Conservation (phyloP, 164 flowering plant species). For the Nymphaea colorata region DNA sequence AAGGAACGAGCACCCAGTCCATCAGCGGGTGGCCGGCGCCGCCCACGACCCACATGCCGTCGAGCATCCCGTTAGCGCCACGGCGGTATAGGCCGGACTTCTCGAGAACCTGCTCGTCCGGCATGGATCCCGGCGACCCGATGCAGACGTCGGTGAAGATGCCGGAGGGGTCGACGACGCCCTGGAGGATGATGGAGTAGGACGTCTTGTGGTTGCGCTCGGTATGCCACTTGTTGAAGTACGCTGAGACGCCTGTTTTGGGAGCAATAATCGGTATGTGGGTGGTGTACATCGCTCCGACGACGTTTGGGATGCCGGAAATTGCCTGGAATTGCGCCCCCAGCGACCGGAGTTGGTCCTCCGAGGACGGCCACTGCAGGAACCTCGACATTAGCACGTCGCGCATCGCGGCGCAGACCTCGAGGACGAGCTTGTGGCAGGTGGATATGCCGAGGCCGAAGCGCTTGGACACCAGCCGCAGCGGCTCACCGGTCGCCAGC, state of each 20-base stretch:
- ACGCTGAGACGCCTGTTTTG: conserved; percentile 45
- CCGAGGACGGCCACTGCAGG: conserved; percentile 56
- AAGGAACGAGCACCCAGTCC: conserved; percentile 78
- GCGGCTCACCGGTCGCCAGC: conserved; percentile 79
- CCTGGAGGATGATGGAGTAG: conserved; percentile 75
- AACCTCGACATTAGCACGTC: conserved; percentile 57
- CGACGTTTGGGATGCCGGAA: conserved; percentile 56
- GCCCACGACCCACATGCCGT: conserved; percentile 52
- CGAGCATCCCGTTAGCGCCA: conserved; percentile 32
- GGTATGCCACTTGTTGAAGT: conserved; percentile 68
- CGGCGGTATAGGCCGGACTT: conserved; percentile 48
- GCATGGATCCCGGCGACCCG: conserved; percentile 80
- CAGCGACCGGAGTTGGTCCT: conserved; percentile 6
- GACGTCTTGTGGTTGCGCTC: conserved; percentile 82
- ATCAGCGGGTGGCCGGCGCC: conserved; percentile 39
- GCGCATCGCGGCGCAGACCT: conserved; percentile 64
- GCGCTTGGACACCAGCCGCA: conserved; percentile 58
- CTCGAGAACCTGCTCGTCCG: conserved; percentile 59
- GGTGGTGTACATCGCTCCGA: conserved; percentile 72
- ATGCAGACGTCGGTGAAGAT: conserved; percentile 70
- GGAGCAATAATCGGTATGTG: conserved; percentile 80
- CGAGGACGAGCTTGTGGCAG: conserved; percentile 78
- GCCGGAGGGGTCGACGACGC: conserved; percentile 53
- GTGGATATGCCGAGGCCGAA: conserved; percentile 85
- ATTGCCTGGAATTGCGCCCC: conserved; percentile 27